phyloP scores from a whole-genome alignment of 768 basidiomycete species.

The Xerocomellus intermedius region DNA sequence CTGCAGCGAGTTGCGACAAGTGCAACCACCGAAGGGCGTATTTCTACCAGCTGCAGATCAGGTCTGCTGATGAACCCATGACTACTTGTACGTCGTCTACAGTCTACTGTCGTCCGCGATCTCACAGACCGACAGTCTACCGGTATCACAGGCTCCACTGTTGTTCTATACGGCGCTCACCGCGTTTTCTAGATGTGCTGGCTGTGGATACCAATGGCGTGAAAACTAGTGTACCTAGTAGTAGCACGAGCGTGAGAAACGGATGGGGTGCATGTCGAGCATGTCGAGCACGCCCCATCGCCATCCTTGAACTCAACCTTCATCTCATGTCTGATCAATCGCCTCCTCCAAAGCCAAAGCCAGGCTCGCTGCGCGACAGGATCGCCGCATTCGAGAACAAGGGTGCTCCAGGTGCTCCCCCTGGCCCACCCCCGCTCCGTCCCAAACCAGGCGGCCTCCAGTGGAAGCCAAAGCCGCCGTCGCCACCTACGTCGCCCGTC shows the following conservation, averaged over 20 bases:
- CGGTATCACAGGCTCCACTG: conserved; percentile 37
- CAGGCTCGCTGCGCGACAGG: conserved; percentile 79
- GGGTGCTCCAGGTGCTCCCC: conserved; percentile 31
- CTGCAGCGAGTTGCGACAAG: conserved; percentile 60
- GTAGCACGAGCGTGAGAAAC: conserved; percentile 24
- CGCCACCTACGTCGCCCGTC: conserved; percentile 40
- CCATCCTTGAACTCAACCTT: conserved; percentile 15
- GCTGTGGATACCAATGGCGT: conserved; percentile 67
- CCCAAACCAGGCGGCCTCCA: conserved; percentile 63
- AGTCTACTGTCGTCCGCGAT: neutral
- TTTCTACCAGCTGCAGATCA: conserved; percentile 94
- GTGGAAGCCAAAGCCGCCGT: conserved; percentile 67
- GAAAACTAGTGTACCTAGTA: conserved; percentile 53
- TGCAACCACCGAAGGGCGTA: conserved; percentile 87
- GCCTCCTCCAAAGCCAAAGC: conserved; percentile 60
- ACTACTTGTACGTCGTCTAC: conserved; percentile 39
- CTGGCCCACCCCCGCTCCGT: conserved; percentile 36
- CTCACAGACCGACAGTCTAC: conserved; percentile 48
- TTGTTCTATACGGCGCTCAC: neutral
- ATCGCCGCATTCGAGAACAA: conserved; percentile 84
- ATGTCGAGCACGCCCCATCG: conserved; percentile 20
- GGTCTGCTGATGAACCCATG: conserved; percentile 93
- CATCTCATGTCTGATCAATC: conserved; percentile 58
- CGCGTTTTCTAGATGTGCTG: conserved; percentile 47
- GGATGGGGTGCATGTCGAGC: conserved; percentile 7